phyloP scores from a whole-genome alignment of 495 filamentous ascomycete species.

The Penicillium flavigenum region DNA sequence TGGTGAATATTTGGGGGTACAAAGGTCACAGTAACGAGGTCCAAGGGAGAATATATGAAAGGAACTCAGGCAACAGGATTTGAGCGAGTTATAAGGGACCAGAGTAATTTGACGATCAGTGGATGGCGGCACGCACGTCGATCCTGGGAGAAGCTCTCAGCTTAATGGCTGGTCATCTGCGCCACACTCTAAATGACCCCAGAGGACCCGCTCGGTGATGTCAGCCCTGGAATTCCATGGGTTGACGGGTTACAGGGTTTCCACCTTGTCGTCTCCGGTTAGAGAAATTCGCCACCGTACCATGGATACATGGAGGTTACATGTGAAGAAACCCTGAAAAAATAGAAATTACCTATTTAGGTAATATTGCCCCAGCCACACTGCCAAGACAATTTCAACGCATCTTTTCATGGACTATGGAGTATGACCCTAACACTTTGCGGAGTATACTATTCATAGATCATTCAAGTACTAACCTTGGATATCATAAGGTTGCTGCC shows the following conservation, averaged over 20 bases:
- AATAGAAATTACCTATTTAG: neutral
- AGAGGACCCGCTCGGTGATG: slow-evolving; percentile 5
- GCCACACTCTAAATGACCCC: slow-evolving; percentile 16
- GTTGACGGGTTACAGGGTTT: neutral
- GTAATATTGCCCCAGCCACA: slow-evolving; percentile 14
- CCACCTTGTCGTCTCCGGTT: neutral
- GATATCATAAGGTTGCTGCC: neutral
- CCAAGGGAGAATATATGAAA: slow-evolving; percentile 11
- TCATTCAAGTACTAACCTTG: too few species aligned
- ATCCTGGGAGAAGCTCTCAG: slow-evolving; percentile 11
- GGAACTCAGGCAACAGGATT: slow-evolving; percentile 30
- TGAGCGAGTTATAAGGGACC: slow-evolving; percentile 19
- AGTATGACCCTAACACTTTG: neutral
- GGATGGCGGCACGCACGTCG: slow-evolving; percentile 15
- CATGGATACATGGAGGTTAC: neutral
- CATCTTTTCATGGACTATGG: neutral
- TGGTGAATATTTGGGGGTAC: neutral
- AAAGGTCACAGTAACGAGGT: neutral
- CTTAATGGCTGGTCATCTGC: slow-evolving; percentile 19
- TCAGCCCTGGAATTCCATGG: slow-evolving; percentile 2
- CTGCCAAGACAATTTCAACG: neutral
- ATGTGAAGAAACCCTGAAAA: slow-evolving; percentile 16
- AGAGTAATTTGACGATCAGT: slow-evolving; percentile 33
- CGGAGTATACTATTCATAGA: neutral
- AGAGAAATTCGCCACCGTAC: slow-evolving; percentile 7